Evolutionary conservation across 2,329 filamentous ascomycete genomes (phyloP).

Genomic region (Pestalotiopsis sp.): DNA sequence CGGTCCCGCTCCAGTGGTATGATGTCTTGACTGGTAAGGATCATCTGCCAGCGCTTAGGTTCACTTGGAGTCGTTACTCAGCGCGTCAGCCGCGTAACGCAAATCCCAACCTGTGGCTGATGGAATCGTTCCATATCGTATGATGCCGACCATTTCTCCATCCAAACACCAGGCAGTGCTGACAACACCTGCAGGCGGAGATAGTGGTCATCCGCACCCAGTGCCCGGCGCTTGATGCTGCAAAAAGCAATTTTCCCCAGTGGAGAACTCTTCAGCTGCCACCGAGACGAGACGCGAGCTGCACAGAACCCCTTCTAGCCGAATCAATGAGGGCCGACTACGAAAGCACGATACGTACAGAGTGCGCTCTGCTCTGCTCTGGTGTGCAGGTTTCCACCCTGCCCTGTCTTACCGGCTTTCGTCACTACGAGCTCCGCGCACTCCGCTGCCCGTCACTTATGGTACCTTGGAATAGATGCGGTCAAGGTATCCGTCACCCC

Average conservation of each 20-base stretch:
- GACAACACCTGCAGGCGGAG: background rate
- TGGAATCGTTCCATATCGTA: conserved; percentile 3
- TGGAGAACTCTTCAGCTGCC: background rate
- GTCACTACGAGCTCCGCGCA: background rate
- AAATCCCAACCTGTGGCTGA: conserved; percentile 3
- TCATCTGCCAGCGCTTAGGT: background rate
- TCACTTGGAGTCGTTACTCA: background rate
- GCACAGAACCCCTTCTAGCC: background rate
- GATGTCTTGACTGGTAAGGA: background rate
- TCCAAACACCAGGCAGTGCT: background rate
- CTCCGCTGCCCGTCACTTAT: background rate
- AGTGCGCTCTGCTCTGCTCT: no score
- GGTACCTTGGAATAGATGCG: background rate
- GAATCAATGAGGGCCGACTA: background rate
- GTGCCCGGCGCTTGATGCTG: background rate
- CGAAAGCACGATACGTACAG: background rate
- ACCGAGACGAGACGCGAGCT: background rate
- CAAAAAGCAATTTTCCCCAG: background rate
- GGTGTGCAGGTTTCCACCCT: background rate
- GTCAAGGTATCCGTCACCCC: background rate
- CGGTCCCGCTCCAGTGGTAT: background rate
- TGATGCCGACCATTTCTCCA: background rate
- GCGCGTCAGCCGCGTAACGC: background rate
- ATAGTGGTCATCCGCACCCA: background rate
- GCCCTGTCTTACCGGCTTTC: background rate